Evolutionary conservation across 2,329 filamentous ascomycete genomes (phyloP), one percentile per base, ranked within the genome.

Genomic region (Microcera coccophila): DNA sequence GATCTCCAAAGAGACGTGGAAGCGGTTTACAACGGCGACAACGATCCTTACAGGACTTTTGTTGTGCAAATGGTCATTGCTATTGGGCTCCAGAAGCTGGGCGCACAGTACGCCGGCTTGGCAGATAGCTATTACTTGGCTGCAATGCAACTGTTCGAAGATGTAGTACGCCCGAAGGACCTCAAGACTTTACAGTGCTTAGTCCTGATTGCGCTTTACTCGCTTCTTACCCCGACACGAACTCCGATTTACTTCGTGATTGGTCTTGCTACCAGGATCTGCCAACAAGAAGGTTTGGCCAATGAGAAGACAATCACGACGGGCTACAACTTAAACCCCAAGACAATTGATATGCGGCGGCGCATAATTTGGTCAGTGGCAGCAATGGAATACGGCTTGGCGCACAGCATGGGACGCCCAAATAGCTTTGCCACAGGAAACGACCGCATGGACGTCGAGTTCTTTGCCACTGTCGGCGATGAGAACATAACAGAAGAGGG

Each of bases 51-150:
- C 62, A 84, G 90, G 60, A 90, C 93, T 57, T 97, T 96, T 58
- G 79, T 91, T 34, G 71, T 94, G 38, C 84, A 88, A 44, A 90
- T 97, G 81, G 88, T 96, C 40, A 82, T 97, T 59, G 91, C 93
- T 21, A 95, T 96, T 59, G 91, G 89, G 62, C 79, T 97, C 66
- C 91, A 97, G 66, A 95, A 94, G 65, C 76, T 96, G 58, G 88
- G 90, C 61, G 80, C 84, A 0, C 83, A 87, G 52, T 97, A 93
- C 64, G 90, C 90, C n/a, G 90, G 90, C 18, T 72, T 97, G 20
- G 91, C 93, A 21, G 91, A 97, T 66, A 90, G 89, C 61, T 97
- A 95, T 68, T 97, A 96, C 60, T 76, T 96, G 17, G 87, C 90
- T 18, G 91, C 91, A 4, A 82, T 97, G 69, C 82, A 84, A 48